phyloP scores from a whole-genome alignment of 306 rosid species.

The Trichosanthes truncata region DNA sequence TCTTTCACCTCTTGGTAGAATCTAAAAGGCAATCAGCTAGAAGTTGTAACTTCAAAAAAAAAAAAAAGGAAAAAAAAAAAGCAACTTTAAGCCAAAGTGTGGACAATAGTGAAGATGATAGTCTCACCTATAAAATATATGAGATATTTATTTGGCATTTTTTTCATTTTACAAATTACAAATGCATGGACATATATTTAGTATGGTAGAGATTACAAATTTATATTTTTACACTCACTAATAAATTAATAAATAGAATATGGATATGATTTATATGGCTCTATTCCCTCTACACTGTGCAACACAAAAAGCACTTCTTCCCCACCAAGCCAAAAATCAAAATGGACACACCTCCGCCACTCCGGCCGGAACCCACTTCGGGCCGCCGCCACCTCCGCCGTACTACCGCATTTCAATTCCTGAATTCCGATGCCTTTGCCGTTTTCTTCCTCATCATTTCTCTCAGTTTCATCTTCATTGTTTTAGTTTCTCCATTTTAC shows the following conservation, averaged over 20 bases:
- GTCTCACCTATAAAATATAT: too few species aligned
- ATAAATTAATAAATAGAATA: not conserved
- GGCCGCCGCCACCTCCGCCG: conserved; percentile 22
- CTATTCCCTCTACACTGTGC: not conserved
- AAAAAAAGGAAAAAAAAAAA: too few species aligned
- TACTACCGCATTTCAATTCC: conserved; percentile 25
- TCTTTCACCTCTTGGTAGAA: not conserved
- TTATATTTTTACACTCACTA: not conserved
- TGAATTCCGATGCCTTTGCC: conserved; percentile 38
- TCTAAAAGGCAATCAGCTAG: not conserved
- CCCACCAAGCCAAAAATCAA: conserved; percentile 4
- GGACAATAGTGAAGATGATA: too few species aligned
- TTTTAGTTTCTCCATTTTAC: conserved; percentile 35
- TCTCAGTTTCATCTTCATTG: conserved; percentile 30
- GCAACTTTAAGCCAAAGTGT: too few species aligned
- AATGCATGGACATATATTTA: not conserved
- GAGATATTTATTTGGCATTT: too few species aligned
- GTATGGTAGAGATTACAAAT: not conserved
- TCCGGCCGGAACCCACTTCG: conserved; percentile 27
- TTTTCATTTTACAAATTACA: not conserved
- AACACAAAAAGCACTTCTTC: not conserved
- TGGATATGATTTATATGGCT: conserved; percentile 12
- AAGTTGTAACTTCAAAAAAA: too few species aligned
- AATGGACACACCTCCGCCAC: conserved; percentile 36
- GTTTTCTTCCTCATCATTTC: conserved; percentile 30